phyloP scores from a whole-genome alignment of 768 basidiomycete species.

The Hygrophoropsis aurantiaca region DNA sequence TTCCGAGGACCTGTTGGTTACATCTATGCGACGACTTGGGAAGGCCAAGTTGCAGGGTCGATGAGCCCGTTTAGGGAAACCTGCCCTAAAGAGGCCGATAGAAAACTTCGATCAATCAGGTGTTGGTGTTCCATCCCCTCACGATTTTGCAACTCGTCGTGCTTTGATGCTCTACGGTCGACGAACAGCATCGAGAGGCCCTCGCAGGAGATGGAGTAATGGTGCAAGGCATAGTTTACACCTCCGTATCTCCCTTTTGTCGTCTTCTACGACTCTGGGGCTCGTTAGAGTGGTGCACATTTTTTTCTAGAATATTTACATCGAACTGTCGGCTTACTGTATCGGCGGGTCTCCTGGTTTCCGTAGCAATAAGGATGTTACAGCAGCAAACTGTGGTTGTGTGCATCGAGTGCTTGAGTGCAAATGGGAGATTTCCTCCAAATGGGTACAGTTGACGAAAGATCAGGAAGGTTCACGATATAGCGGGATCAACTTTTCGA shows the following conservation, averaged over 20 bases:
- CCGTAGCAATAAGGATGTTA: constrained; percentile 7
- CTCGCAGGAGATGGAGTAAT: constrained; percentile 91
- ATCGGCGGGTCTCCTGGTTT: constrained; percentile 5
- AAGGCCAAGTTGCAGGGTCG: not conserved
- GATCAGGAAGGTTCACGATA: constrained; percentile 4
- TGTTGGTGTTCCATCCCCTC: constrained; percentile 36
- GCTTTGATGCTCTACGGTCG: constrained; percentile 34
- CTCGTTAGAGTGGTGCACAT: constrained; percentile 89
- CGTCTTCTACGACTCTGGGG: constrained; percentile 58
- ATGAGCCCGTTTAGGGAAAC: constrained; percentile 10
- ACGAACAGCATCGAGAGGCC: constrained; percentile 50
- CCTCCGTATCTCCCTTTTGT: constrained; percentile 85
- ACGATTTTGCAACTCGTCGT: constrained; percentile 46
- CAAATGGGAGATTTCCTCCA: not conserved
- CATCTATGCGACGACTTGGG: not conserved
- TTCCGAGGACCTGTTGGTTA: too few species aligned
- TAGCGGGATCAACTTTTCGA: constrained; percentile 1
- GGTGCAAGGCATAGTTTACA: constrained; percentile 85
- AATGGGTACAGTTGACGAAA: not conserved
- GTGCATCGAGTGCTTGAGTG: too few species aligned
- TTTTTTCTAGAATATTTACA: constrained; percentile 15
- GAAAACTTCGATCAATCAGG: not conserved
- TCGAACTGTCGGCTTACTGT: not conserved
- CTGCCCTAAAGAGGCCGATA: constrained; percentile 36
- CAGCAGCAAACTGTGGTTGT: not conserved